Evolutionary conservation across 352 stramenopile species (phyloP).

Genomic region (Phytopythium chamaehyphon): DNA sequence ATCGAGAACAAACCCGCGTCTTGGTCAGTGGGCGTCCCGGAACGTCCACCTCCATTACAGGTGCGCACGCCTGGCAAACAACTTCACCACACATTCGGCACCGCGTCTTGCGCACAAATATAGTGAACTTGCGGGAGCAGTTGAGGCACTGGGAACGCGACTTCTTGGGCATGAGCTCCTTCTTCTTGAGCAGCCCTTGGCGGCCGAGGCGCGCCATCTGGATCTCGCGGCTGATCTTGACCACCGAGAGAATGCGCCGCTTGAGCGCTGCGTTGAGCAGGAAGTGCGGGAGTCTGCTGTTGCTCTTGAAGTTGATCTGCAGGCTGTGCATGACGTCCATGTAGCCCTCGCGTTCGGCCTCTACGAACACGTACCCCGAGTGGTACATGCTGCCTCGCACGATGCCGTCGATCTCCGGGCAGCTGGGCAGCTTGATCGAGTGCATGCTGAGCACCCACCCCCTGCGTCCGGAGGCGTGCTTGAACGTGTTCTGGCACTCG

Average conservation of each 20-base stretch:
- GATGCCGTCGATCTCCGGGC: conserved; percentile 61
- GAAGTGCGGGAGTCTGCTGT: conserved; percentile 54
- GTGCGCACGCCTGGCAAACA: conserved; percentile 66
- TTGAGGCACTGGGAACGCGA: conserved; percentile 44
- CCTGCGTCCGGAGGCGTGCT: conserved; percentile 55
- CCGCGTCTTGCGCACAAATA: conserved; percentile 68
- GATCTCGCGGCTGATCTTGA: conserved; percentile 63
- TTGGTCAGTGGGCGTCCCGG: conserved; percentile 27
- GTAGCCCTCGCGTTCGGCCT: conserved; percentile 67
- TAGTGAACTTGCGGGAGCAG: conserved; percentile 64
- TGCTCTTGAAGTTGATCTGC: conserved; percentile 84
- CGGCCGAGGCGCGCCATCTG: conserved; percentile 48
- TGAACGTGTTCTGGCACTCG: conserved; percentile 80
- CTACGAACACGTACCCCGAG: conserved; percentile 75
- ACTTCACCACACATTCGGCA: conserved; percentile 75
- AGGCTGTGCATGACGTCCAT: conserved; percentile 86
- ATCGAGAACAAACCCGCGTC: conserved; percentile 58
- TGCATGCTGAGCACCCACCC: conserved; percentile 82
- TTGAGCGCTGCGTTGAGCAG: conserved; percentile 63
- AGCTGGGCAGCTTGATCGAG: conserved; percentile 77
- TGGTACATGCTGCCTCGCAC: conserved; percentile 82
- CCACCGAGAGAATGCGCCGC: conserved; percentile 55
- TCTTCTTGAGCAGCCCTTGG: conserved; percentile 55
- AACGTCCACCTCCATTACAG: conserved; percentile 41
- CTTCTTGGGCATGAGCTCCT: conserved; percentile 69